A percentile compares a stretch with the other conserved stretches of the same genome.
Evolutionary conservation across 352 stramenopile genomes (phyloP).

Genomic region (Phytophthora hybrid): DNA sequence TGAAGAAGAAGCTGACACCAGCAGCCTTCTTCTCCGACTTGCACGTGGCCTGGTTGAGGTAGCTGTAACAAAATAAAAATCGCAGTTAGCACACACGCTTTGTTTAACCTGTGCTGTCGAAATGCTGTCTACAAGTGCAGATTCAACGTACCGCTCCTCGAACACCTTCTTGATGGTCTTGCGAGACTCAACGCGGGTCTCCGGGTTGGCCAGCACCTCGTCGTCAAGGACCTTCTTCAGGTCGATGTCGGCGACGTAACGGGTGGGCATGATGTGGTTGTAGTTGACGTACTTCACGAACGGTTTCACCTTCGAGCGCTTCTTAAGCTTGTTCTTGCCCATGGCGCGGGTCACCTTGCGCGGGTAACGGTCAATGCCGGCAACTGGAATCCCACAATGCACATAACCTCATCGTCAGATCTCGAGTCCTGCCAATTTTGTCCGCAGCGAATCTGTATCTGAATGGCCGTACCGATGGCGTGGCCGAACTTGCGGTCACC

Average conservation of each 20-base stretch:
- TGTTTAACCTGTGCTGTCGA: background rate
- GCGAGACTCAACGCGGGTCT: slow-evolving; percentile 92
- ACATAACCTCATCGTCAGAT: slow-evolving; percentile 9
- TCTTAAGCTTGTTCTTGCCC: slow-evolving; percentile 97
- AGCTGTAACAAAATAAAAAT: slow-evolving; percentile 39
- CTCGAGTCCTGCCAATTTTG: background rate
- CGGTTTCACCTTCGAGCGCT: slow-evolving; percentile 98
- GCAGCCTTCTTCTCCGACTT: slow-evolving; percentile 99
- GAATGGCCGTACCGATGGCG: slow-evolving; percentile 84
- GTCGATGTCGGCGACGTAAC: slow-evolving; percentile 99
- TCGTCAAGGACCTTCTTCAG: slow-evolving; percentile 98
- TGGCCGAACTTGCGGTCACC: slow-evolving; percentile 98
- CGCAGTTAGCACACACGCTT: slow-evolving; percentile 20
- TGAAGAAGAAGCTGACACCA: slow-evolving; percentile 99
- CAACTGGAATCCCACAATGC: slow-evolving; percentile 62
- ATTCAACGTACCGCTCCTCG: slow-evolving; percentile 94
- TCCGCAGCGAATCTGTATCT: background rate
- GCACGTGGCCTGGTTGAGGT: slow-evolving; percentile 94
- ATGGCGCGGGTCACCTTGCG: slow-evolving; percentile 98
- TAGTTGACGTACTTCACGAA: slow-evolving; percentile 99
- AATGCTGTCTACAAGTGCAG: background rate
- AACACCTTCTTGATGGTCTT: slow-evolving; percentile 99
- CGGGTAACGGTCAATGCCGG: slow-evolving; percentile 95
- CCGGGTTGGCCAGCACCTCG: slow-evolving; percentile 85
- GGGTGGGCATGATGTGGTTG: slow-evolving; percentile 99